Percentiles rank a stretch among this genome's conserved stretches.
phyloP scores from a whole-genome alignment of 345 rosid genomes.

The Zanthoxylum bungeanum region DNA sequence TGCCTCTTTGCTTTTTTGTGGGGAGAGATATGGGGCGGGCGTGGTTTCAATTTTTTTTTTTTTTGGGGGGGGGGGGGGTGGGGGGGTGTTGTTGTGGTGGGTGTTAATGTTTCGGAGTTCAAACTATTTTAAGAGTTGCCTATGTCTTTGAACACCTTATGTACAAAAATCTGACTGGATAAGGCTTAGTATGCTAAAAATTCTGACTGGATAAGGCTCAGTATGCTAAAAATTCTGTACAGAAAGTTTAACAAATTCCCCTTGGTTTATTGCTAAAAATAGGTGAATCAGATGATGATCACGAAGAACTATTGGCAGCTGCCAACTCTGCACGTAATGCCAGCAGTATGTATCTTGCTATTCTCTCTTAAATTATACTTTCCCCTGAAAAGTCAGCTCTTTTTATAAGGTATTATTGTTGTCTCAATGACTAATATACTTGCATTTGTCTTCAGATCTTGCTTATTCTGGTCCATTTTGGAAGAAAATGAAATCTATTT shows the following conservation, averaged over 20 bases:
- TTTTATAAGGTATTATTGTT: conserved; percentile 1
- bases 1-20: neutral
- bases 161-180: no score
- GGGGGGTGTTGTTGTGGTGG: neutral
- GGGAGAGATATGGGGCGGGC: neutral
- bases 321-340: conserved; percentile 77
- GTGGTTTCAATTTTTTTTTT: no score
- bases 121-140: neutral
- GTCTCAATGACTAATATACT: conserved; percentile 10
- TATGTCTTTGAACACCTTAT: neutral
- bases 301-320: conserved; percentile 76
- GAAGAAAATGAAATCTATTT: conserved; percentile 81
- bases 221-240: neutral
- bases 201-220: neutral
- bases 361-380: neutral
- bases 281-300: conserved; percentile 92
- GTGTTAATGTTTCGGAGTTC: conserved; percentile 5
- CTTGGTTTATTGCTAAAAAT: neutral
- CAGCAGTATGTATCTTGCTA: conserved; percentile 45
- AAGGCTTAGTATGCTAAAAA: no score
- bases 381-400: neutral
- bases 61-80: no score
- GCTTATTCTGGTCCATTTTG: conserved; percentile 77
- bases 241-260: neutral
- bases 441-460: conserved; percentile 43